Conservation (phyloP, 306 rosid species). For the Malus orientalis region DNA sequence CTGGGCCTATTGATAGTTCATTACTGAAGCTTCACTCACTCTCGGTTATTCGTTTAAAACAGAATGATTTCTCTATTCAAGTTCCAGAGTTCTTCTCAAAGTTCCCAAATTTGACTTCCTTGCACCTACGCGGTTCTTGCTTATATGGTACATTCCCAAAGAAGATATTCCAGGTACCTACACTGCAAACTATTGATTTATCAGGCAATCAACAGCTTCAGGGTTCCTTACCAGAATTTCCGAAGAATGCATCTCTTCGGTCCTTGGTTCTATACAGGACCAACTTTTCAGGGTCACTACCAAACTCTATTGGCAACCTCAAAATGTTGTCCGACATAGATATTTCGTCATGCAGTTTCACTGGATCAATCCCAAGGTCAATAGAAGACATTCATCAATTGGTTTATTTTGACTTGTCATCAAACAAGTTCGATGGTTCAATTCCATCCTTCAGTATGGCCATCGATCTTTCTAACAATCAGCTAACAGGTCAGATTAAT, state of each 20-base stretch:
- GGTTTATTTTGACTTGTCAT: not conserved
- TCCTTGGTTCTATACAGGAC: not conserved
- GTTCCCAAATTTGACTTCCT: conserved; percentile 23
- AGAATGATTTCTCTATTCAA: not conserved
- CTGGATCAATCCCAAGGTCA: conserved; percentile 19
- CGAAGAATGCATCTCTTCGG: not conserved
- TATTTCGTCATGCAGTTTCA: conserved; percentile 4
- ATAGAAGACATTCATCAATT: conserved; percentile 8
- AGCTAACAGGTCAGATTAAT: conserved; percentile 6
- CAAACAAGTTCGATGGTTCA: conserved; percentile 17
- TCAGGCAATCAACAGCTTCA: not conserved
- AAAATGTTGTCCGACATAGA: conserved; percentile 6
- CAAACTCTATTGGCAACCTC: conserved; percentile 20
- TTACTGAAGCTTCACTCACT: conserved; percentile 17
- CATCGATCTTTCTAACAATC: conserved; percentile 15
- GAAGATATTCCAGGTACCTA: conserved; percentile 19
- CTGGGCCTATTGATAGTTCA: conserved; percentile 15
- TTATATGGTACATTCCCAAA: conserved; percentile 20
- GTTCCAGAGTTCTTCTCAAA: conserved; percentile 19
- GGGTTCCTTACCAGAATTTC: conserved; percentile 23
- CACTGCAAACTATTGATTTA: conserved; percentile 3
- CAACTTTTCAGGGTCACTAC: conserved; percentile 11
- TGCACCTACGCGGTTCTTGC: not conserved
- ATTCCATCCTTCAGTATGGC: conserved; percentile 13
- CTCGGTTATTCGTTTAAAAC: conserved; percentile 26